Evolutionary conservation across 2,329 filamentous ascomycete genomes (phyloP), one percentile per base, ranked within the genome.

Genomic region (Alternaria tenuissima): DNA sequence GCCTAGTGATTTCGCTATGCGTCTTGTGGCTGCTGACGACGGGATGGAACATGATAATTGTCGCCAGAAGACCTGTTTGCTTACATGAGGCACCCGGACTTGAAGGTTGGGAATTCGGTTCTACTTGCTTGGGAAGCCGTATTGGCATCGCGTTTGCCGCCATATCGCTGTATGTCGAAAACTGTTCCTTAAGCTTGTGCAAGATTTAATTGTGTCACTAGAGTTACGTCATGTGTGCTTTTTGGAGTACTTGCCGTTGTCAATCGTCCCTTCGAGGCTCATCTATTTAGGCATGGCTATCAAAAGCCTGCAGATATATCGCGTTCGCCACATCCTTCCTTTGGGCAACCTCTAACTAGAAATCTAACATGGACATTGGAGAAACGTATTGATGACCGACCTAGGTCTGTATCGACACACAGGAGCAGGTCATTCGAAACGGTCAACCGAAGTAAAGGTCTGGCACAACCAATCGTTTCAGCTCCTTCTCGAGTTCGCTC

Each of bases 31-130:
- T 80, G 16, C 53, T 79, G 60, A 77, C 77, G 3, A 68, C 68
- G 3, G 78, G 78, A 7, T 80, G 78, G 78, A 76, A 79, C 62
- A 70, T 80, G 62, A 78, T 80, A 41, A 63, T 75, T 12, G 75
- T 78, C 4, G 76, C 76, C 14, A 67, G 78, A n/a, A 71, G 73
- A 54, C 78, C 78, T 7, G 34, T 70, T 6, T 80, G 78, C 54
- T 56, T 76, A 18, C 57, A 68, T 24, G 56, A 60, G 12, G 67
- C 53, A n/a, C 44, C 63, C 7, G 65, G 61, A 8, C 65, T 70
- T 32, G 58, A 68, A 43, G 57, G 61, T n/a, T 80, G 77, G 77
- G 71, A 77, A 47, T 63, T 63, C 26, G 78, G 77, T 5, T 55
- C 62, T n/a, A 69, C 70, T 7, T 80, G 78, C 55, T 55, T 66